phyloP scores from a whole-genome alignment of 768 basidiomycete species.

The Lyophyllum atratum region DNA sequence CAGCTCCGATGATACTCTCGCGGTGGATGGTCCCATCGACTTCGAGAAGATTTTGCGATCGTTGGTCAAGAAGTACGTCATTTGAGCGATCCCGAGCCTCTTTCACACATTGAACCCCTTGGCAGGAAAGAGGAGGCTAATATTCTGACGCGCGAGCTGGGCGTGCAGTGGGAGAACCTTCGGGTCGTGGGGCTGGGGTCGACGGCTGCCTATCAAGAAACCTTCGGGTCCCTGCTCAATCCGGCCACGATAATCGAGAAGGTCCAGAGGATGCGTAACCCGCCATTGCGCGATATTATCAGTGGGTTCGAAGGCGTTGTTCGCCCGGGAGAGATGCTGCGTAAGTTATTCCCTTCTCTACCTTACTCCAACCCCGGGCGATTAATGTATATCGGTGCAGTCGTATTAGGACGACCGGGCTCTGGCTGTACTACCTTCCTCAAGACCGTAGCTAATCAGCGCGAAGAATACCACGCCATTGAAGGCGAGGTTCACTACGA shows the following conservation, averaged over 20 bases:
- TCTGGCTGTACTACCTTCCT: slow-evolving; percentile 86
- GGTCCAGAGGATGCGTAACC: slow-evolving; percentile 53
- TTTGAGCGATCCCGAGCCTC: neutral
- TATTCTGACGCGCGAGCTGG: slow-evolving; percentile 46
- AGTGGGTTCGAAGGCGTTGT: slow-evolving; percentile 65
- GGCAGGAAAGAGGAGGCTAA: slow-evolving; percentile 11
- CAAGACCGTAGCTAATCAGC: slow-evolving; percentile 78
- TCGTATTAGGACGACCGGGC: slow-evolving; percentile 85
- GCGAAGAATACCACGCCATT: slow-evolving; percentile 65
- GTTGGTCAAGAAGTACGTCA: slow-evolving; percentile 35
- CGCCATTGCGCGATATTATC: slow-evolving; percentile 64
- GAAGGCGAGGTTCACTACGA: slow-evolving; percentile 77
- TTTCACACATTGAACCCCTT: neutral
- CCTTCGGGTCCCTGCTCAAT: slow-evolving; percentile 65
- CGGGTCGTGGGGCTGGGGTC: slow-evolving; percentile 62
- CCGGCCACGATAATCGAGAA: slow-evolving; percentile 43
- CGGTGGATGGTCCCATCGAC: slow-evolving; percentile 31
- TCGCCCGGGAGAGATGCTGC: slow-evolving; percentile 75
- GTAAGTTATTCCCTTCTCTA: slow-evolving; percentile 41
- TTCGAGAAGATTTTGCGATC: slow-evolving; percentile 35
- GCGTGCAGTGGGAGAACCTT: slow-evolving; percentile 61
- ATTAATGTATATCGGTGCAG: slow-evolving; percentile 31
- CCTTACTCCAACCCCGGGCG: neutral
- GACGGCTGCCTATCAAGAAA: slow-evolving; percentile 54
- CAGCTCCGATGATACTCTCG: slow-evolving; percentile 25